Base-by-base conservation (phyloP, 140 eudicot genomes). In the Cichorium intybus region DNA sequence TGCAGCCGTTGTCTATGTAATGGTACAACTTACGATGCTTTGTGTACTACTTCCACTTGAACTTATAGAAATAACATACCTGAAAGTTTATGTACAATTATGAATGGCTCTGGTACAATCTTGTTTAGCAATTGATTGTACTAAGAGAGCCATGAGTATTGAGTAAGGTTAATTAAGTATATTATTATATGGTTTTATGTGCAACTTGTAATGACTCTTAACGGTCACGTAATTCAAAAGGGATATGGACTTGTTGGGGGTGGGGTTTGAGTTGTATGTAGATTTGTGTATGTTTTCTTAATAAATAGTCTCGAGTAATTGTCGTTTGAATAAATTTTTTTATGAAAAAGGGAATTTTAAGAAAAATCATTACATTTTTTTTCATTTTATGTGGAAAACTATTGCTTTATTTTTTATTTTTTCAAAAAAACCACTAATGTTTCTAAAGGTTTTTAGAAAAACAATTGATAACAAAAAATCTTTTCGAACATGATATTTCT, bases 1-100 rank as follows among this genome's bases (percentile, higher is more conserved):
- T 84, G 80, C 90, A 84, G 69, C 77, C 95, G 0, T 61, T 84
- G 22, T 73, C 85, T 1, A 73, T 75, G 79, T 75, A 67, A 67
- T 64, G 54, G 47, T 64, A 24, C 29, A 64, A 48, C 53, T 52
- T 58, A 26, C 11, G 66, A 58, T 21, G 73, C 52, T 66, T 59
- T 59, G 27, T 75, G 79, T 60, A 67, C 63, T 73, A 14, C 27
- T 49, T 27, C 39, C 56, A 51, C 56, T 5, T 20, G 14, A 61
- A 50, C 56, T 54, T 65, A 65, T 24, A 39, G 62, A 48, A 66
- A 74, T 58, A 66, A 66, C 78, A 56, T 17, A 35, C 51, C 21
- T 55, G 10, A 57, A 58, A 6, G 47, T 59, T 18, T 7, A 67
- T 74, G 72, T 50, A 58, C 62, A 27, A 64, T 65, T 49, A 45